phyloP scores from a whole-genome alignment of 2,329 filamentous ascomycete species.

The Colletotrichum ledebouriae region DNA sequence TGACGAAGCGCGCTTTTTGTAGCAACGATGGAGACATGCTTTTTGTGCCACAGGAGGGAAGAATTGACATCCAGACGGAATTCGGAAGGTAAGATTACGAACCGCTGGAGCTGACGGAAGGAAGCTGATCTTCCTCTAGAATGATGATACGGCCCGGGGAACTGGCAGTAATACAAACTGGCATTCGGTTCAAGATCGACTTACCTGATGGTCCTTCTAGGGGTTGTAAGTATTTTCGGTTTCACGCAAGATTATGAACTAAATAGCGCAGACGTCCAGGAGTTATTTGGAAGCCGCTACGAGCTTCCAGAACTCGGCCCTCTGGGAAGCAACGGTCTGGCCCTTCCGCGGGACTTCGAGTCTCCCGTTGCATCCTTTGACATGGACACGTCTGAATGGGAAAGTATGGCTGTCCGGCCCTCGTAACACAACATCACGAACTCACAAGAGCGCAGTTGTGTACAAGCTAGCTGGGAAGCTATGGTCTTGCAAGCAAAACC shows the following conservation, averaged over 20 bases:
- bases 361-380: conserved; percentile 68
- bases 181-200: conserved; percentile 70
- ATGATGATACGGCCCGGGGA: conserved; percentile 72
- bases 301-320: conserved; percentile 74
- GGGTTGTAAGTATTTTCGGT: conserved; percentile 57
- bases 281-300: conserved; percentile 74
- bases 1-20: conserved; percentile 60
- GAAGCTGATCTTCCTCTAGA: conserved; percentile 19
- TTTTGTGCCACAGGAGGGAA: conserved; percentile 73
- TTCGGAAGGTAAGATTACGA: conserved; percentile 61
- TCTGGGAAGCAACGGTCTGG: conserved; percentile 73
- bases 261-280: conserved; percentile 63
- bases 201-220: conserved; percentile 69
- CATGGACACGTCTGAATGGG: conserved; percentile 47
- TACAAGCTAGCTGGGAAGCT: conserved; percentile 72
- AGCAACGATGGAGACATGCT: conserved; percentile 75
- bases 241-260: conserved; percentile 12
- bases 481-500: conserved; percentile 69
- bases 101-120: not conserved
- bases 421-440: not conserved
- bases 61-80: conserved; percentile 75
- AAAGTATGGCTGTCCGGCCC: conserved; percentile 35
- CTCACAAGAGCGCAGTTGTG: conserved; percentile 54
- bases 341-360: conserved; percentile 75
- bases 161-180: conserved; percentile 73